Evolutionary conservation across 179 eudicot genomes (phyloP).

Genomic region (Beta macrorhiza): DNA sequence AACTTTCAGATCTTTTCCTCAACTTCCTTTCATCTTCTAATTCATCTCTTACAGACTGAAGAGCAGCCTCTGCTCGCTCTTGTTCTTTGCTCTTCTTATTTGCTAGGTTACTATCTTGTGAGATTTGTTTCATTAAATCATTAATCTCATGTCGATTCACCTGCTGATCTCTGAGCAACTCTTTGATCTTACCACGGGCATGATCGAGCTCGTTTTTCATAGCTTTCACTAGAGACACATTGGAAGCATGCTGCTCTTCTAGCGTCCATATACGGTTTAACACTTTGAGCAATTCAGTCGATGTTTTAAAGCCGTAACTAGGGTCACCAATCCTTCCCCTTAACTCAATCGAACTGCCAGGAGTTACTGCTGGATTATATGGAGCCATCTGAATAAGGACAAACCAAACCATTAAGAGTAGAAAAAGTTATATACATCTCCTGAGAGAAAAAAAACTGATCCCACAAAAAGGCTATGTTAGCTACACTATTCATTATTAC

Average conservation of each 20-base stretch:
- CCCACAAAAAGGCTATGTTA: not conserved
- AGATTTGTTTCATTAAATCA: conserved; percentile 66
- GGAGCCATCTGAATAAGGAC: conserved; percentile 53
- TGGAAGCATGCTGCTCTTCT: conserved; percentile 86
- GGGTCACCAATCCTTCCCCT: conserved; percentile 63
- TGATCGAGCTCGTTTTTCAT: conserved; percentile 73
- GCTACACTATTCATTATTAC: not conserved
- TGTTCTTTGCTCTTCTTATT: conserved; percentile 58
- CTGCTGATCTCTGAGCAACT: conserved; percentile 65
- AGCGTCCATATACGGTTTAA: conserved; percentile 90
- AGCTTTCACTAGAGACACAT: conserved; percentile 65
- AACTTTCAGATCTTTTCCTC: conserved; percentile 80
- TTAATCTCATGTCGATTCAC: conserved; percentile 63
- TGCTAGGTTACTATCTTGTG: conserved; percentile 48
- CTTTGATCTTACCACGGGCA: conserved; percentile 71
- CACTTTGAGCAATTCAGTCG: conserved; percentile 83
- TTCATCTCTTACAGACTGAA: conserved; percentile 68
- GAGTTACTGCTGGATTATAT: conserved; percentile 73
- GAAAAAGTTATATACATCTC: not conserved
- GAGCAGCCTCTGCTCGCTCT: conserved; percentile 47
- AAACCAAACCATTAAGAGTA: not conserved
- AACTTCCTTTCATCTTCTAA: conserved; percentile 84
- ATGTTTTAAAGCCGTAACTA: conserved; percentile 71
- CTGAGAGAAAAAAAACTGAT: not conserved
- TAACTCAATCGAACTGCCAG: conserved; percentile 71